Evolutionary conservation across 2,329 filamentous ascomycete genomes (phyloP).

Genomic region (Cadophora gregata): DNA sequence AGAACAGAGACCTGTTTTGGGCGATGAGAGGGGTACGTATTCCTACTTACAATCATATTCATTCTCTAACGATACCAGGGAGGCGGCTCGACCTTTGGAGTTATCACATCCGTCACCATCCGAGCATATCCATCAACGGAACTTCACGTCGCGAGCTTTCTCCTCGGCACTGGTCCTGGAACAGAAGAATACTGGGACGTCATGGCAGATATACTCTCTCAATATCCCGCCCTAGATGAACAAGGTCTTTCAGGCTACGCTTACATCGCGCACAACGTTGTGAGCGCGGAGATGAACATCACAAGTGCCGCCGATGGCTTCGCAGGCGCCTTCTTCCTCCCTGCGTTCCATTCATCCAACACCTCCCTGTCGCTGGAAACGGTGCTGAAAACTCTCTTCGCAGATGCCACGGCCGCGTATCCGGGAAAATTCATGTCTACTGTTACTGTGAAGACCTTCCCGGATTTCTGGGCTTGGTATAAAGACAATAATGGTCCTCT

Average conservation of each 20-base stretch:
- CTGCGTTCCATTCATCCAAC: conserved; percentile 43
- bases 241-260: conserved; percentile 59
- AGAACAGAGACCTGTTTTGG: conserved; percentile 67
- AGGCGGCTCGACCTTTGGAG: conserved; percentile 65
- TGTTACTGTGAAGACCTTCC: conserved; percentile 23
- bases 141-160: conserved; percentile 41
- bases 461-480: conserved; percentile 37
- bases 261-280: conserved; percentile 49
- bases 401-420: conserved; percentile 47
- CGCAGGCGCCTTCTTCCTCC: conserved; percentile 45
- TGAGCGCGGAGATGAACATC: conserved; percentile 37
- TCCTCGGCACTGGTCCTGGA: conserved; percentile 42
- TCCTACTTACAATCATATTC: background rate
- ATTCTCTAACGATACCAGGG: conserved; percentile 48
- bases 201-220: conserved; percentile 53
- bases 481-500: conserved; percentile 46
- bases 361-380: conserved; percentile 41
- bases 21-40: conserved; percentile 61
- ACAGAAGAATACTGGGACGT: conserved; percentile 53
- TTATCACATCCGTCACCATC: conserved; percentile 63
- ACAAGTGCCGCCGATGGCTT: conserved; percentile 46
- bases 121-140: conserved; percentile 53
- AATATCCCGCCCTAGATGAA: conserved; percentile 54
- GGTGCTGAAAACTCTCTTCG: conserved; percentile 46
- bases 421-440: conserved; percentile 35